phyloP scores from a whole-genome alignment of 2,329 filamentous ascomycete species.

The Cercospora sesami region DNA sequence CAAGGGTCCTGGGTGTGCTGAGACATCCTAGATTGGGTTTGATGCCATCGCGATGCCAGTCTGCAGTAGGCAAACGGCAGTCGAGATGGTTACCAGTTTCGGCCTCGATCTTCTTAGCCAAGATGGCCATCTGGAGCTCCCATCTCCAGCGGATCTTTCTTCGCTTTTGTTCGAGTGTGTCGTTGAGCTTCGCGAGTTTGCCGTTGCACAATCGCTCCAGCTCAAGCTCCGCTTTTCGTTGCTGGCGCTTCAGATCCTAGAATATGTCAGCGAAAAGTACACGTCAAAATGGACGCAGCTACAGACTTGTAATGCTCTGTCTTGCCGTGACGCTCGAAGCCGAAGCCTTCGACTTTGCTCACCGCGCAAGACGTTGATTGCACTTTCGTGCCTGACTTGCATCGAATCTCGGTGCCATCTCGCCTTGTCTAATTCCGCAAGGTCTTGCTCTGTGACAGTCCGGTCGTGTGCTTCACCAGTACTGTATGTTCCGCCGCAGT shows the following conservation, averaged over 20 bases:
- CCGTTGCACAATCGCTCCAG: constrained; percentile 36
- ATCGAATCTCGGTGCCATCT: constrained; percentile 42
- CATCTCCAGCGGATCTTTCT: constrained; percentile 40
- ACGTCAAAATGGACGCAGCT: background rate
- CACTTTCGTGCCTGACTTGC: constrained; percentile 46
- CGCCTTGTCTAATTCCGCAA: constrained; percentile 46
- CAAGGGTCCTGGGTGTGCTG: background rate
- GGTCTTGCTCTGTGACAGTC: constrained; percentile 48
- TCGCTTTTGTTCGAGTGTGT: constrained; percentile 38
- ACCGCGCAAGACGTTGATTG: constrained; percentile 50
- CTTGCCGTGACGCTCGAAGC: constrained; percentile 42
- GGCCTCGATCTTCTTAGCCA: constrained; percentile 35
- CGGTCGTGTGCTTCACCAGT: constrained; percentile 38
- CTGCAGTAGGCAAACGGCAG: constrained; percentile 19
- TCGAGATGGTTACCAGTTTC: constrained; percentile 18
- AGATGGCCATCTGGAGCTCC: constrained; percentile 45
- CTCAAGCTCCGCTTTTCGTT: constrained; percentile 39
- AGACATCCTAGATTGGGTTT: constrained; percentile 3
- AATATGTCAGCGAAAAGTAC: background rate
- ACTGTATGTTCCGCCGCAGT: constrained; percentile 44
- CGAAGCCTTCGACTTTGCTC: constrained; percentile 46
- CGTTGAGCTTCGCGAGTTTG: constrained; percentile 26
- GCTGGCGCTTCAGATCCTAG: constrained; percentile 37
- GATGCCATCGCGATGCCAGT: constrained; percentile 15
- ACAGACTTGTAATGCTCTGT: constrained; percentile 38